A percentile compares a stretch with the other conserved stretches of the same genome.
These are phyloP conservation scores for Cylindrodendrum hubeiense DNA, from an alignment of 2,329 filamentous ascomycete species.

Conservation along the genomic window DNA sequence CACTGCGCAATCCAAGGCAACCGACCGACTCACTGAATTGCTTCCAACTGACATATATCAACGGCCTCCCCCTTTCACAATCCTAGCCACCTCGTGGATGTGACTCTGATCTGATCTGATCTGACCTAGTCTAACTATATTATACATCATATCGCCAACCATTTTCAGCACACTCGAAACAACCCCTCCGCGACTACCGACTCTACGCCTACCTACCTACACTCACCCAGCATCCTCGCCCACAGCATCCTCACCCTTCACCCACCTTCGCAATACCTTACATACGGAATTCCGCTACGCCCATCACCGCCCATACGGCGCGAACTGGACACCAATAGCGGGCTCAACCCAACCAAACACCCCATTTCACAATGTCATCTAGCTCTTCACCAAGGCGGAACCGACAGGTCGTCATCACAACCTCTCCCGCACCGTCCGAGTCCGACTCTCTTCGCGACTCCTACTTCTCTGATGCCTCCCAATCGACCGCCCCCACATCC, in stretches of 20 bases:
- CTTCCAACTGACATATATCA: constrained; percentile 38
- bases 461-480: constrained; percentile 44
- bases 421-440: constrained; percentile 42
- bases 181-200: constrained; percentile 3
- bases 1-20: constrained; percentile 42
- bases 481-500: constrained; percentile 46
- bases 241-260: constrained; percentile 8
- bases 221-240: constrained; percentile 15
- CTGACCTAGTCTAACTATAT: constrained; percentile 5
- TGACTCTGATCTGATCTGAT: constrained; percentile 28
- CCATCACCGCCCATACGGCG: constrained; percentile 18
- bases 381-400: constrained; percentile 39
- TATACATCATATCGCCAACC: constrained; percentile 19
- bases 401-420: constrained; percentile 41
- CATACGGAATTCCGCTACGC: constrained; percentile 6
- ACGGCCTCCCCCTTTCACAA: constrained; percentile 30
- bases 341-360: constrained; percentile 15
- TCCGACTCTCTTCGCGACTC: constrained; percentile 44
- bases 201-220: background rate
- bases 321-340: constrained; percentile 7
- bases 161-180: constrained; percentile 16
- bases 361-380: constrained; percentile 33
- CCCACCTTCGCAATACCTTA: background rate
- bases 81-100: constrained; percentile 26
- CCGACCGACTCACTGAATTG: constrained; percentile 24